Evolutionary conservation across 2,329 filamentous ascomycete genomes (phyloP), one percentile per base, ranked within the genome.

Genomic region (Endothia cerciana): DNA sequence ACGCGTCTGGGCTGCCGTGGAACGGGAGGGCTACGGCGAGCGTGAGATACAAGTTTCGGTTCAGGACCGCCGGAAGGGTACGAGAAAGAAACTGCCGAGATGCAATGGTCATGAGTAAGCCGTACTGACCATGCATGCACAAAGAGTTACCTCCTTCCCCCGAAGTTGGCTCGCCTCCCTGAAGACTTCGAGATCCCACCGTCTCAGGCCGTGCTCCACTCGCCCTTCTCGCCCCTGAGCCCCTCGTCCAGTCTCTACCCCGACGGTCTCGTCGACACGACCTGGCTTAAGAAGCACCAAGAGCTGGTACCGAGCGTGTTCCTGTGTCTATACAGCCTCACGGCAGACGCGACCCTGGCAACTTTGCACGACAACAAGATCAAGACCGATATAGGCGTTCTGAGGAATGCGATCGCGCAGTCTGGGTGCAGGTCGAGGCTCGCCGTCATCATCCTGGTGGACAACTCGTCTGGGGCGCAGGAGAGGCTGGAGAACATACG

Each of bases 281-380:
- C 87, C 68, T 99, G 94, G 94, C 83, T 97, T 63, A 86, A 87
- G 67, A 99, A 98, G 76, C 94, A 98, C 75, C 94, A 97, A 74
- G 83, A 91, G 61, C 82, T 93, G 22, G 84, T 98, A 28, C 94
- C 94, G 1, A 91, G 92, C 68, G 85, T 92, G 33, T 90, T 92
- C 71, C 77, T 97, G 40, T 91, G 90, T 70, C 95, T 96, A 78
- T 97, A 96, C 74, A 84, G 85, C 43, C 86, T 97, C 65, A 87
- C 86, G 4, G 86, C 89, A 28, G 91, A 96, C 72, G 81, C 87
- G 0, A 90, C 87, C n/a, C 86, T 90, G 66, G 89, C 90, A 63
- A 92, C 89, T 5, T 78, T 93, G n/a, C 86, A 91, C 69, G 94
- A 98, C 75, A 95, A 95, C 75, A 89, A 92, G 74, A 83, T 97